Conservation (phyloP, 1,139 yeast species). For the Taphrina betulina region DNA sequence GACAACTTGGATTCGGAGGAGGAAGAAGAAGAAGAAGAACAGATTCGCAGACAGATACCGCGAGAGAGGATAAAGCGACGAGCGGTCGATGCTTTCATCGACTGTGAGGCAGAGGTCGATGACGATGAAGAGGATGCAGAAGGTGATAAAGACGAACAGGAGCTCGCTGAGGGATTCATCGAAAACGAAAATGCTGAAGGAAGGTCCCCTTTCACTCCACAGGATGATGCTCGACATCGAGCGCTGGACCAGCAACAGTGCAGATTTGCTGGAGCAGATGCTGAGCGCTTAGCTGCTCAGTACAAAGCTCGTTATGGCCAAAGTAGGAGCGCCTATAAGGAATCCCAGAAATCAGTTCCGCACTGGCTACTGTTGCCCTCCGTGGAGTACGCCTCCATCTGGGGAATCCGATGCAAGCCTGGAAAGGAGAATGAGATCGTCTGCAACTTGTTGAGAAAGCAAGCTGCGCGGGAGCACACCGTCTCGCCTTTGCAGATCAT, state of each 20-base stretch:
- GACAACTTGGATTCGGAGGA: no score
- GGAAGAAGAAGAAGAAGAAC: no score
- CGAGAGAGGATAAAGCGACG: constrained; percentile 64
- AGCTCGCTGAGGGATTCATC: constrained; percentile 60
- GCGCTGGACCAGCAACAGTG: constrained; percentile 89
- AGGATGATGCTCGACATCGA: constrained; percentile 74
- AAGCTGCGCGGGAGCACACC: constrained; percentile 62
- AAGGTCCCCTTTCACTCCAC: constrained; percentile 38
- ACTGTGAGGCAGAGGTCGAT: constrained; percentile 98
- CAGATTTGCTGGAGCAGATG: constrained; percentile 89
- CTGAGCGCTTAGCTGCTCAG: constrained; percentile 88
- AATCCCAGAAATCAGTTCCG: constrained; percentile 84
- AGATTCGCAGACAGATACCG: constrained; percentile 49
- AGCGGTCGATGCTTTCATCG: constrained; percentile 86
- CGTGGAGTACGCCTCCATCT: constrained; percentile 92
- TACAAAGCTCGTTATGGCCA: constrained; percentile 91
- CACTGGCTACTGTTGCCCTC: constrained; percentile 92
- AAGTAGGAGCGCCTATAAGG: constrained; percentile 77
- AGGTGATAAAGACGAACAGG: constrained; percentile 86
- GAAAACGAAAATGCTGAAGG: constrained; percentile 58
- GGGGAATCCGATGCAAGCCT: constrained; percentile 91
- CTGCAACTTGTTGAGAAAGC: constrained; percentile 76
- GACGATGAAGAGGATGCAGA: constrained; percentile 96
- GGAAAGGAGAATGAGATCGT: constrained; percentile 93
- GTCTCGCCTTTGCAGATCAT: constrained; percentile 66